A percentile compares a stretch with the other conserved stretches of the same genome.
Conservation (phyloP, 768 basidiomycete genomes). For the Chlorophyllum brunneum region DNA sequence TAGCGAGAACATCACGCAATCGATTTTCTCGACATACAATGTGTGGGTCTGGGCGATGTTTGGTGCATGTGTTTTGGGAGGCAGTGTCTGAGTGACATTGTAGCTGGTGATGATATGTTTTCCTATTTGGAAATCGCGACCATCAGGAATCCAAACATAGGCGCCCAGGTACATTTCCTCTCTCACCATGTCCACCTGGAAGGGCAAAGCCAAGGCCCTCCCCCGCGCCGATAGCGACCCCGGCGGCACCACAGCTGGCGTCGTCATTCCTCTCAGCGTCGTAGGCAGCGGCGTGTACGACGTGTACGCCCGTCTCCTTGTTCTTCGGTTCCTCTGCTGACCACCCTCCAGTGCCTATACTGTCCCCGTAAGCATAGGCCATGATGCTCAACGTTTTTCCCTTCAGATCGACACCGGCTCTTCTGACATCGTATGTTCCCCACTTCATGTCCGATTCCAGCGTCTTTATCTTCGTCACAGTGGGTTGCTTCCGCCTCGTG, state of each 20-base stretch:
- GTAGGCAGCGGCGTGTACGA: conserved; percentile 51
- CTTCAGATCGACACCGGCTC: conserved; percentile 82
- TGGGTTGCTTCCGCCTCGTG: conserved; percentile 76
- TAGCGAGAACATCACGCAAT: background rate
- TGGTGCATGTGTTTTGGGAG: conserved; percentile 4
- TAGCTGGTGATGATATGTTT: background rate
- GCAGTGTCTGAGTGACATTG: conserved; percentile 5
- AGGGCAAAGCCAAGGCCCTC: conserved; percentile 19
- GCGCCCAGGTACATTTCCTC: background rate
- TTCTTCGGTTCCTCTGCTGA: background rate
- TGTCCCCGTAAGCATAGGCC: conserved; percentile 53
- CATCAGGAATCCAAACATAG: background rate
- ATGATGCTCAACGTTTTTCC: conserved; percentile 43
- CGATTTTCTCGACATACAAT: conserved; percentile 20
- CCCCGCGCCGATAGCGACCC: background rate
- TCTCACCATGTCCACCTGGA: conserved; percentile 15
- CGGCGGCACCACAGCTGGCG: conserved; percentile 45
- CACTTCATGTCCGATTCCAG: background rate
- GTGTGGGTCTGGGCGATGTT: conserved; percentile 23
- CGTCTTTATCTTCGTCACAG: conserved; percentile 28
- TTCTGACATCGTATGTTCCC: conserved; percentile 62
- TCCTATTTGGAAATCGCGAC: background rate
- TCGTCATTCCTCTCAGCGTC: conserved; percentile 55
- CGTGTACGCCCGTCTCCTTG: conserved; percentile 44
- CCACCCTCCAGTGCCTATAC: conserved; percentile 54